These are phyloP conservation scores for Solanum microdontum DNA, from an alignment of 257 asterid species.

Conservation along the genomic window DNA sequence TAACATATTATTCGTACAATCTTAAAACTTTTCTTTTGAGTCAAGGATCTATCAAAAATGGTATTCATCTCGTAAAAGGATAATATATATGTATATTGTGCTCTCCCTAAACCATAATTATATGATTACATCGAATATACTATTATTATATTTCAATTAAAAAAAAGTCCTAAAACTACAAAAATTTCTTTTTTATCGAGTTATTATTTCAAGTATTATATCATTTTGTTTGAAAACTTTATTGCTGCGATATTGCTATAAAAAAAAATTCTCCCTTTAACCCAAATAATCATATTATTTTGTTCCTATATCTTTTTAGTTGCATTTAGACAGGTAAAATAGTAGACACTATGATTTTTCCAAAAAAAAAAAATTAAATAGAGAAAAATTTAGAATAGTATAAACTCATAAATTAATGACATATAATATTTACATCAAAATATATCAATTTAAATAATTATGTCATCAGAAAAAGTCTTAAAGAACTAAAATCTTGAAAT, in stretches of 20 bases:
- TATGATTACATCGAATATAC: background rate
- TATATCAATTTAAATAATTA: background rate
- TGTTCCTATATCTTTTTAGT: background rate
- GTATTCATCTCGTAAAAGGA: background rate
- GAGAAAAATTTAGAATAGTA: background rate
- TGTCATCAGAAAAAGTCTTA: background rate
- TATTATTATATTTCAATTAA: background rate
- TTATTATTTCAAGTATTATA: too few species aligned
- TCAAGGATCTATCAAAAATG: background rate
- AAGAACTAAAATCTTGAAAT: background rate
- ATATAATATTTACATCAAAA: background rate
- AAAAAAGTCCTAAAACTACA: background rate
- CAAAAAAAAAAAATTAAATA: background rate
- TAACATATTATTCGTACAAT: background rate
- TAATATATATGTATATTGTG: background rate
- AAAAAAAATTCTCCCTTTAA: background rate
- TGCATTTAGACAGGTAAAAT: background rate
- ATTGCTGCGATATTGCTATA: too few species aligned
- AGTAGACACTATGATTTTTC: background rate
- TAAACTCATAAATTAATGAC: background rate
- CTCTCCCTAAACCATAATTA: background rate
- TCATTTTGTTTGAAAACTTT: too few species aligned
- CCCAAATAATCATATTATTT: background rate
- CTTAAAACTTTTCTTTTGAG: background rate
- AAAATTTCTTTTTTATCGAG: too few species aligned